Conservation (phyloP, 116 monocot genomes). For the Iris pallida region DNA sequence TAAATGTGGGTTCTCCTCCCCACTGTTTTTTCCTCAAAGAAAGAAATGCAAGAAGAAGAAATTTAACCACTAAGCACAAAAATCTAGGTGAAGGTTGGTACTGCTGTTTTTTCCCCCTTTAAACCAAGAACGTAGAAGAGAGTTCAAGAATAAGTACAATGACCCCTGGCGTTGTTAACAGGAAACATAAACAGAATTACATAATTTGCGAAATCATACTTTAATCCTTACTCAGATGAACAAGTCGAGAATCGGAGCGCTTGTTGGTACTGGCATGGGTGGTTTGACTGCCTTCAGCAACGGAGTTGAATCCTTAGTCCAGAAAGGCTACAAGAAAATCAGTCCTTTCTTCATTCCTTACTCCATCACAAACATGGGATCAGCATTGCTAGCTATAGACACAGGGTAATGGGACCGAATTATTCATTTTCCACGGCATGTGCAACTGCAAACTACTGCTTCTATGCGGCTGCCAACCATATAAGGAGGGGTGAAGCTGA, state of each 20-base stretch:
- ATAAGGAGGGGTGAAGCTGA: conserved; percentile 20
- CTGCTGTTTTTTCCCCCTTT: no score
- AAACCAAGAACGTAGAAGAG: no score
- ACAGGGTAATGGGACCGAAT: conserved; percentile 19
- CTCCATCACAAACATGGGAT: conserved; percentile 24
- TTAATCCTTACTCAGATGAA: conserved; percentile 23
- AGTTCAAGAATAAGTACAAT: no score
- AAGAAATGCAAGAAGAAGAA: no score
- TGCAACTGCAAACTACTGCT: conserved; percentile 23
- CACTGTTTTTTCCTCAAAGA: no score
- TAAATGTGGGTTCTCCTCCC: no score
- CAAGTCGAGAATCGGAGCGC: conserved; percentile 32
- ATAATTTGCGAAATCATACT: background rate
- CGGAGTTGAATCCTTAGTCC: conserved; percentile 9
- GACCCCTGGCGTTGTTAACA: no score
- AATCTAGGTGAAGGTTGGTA: no score
- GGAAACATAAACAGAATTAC: background rate
- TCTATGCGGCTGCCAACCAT: conserved; percentile 22
- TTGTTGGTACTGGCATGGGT: conserved; percentile 32
- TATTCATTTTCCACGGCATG: conserved; percentile 22
- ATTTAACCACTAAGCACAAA: no score
- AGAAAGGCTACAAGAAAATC: conserved; percentile 19
- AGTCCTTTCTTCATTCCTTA: conserved; percentile 21
- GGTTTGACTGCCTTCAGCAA: background rate
- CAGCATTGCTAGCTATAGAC: conserved; percentile 20